Conservation (phyloP, 495 filamentous ascomycete species). For the Aspergillus conjunctus region DNA sequence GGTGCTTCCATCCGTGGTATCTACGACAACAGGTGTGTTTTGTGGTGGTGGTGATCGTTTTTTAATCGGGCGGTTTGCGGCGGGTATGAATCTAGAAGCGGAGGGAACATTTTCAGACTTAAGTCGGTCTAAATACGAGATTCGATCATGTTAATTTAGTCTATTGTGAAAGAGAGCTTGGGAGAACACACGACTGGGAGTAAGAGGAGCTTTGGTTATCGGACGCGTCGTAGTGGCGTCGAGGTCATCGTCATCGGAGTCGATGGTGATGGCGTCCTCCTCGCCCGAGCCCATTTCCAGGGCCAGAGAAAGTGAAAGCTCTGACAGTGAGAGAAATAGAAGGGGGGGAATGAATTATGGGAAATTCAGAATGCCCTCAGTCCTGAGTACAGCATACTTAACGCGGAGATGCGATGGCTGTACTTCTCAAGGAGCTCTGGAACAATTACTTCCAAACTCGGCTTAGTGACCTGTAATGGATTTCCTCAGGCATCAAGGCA, state of each 20-base stretch:
- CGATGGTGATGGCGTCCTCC: constrained; percentile 35
- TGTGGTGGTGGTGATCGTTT: constrained; percentile 15
- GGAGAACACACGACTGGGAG: constrained; percentile 19
- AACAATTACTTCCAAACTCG: too few species aligned
- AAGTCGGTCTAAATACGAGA: neutral
- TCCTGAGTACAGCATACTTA: too few species aligned
- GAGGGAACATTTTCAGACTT: constrained; percentile 8
- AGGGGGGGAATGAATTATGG: neutral
- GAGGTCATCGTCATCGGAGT: constrained; percentile 47
- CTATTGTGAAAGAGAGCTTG: neutral
- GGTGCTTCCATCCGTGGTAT: constrained; percentile 23
- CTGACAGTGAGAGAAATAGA: neutral
- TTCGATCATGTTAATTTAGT: neutral
- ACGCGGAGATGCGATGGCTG: too few species aligned
- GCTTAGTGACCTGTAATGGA: too few species aligned
- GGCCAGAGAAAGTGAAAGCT: neutral
- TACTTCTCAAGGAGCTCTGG: too few species aligned
- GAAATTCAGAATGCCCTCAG: too few species aligned
- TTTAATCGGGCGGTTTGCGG: constrained; percentile 4
- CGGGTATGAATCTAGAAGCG: neutral
- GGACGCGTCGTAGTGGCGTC: constrained; percentile 30
- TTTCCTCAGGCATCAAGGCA: too few species aligned
- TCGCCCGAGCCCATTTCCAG: constrained; percentile 24
- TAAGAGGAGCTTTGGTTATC: constrained; percentile 13
- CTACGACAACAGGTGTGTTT: constrained; percentile 24